Evolutionary conservation across 2,329 filamentous ascomycete species (phyloP).

Genomic region (Sporothrix luriei): DNA sequence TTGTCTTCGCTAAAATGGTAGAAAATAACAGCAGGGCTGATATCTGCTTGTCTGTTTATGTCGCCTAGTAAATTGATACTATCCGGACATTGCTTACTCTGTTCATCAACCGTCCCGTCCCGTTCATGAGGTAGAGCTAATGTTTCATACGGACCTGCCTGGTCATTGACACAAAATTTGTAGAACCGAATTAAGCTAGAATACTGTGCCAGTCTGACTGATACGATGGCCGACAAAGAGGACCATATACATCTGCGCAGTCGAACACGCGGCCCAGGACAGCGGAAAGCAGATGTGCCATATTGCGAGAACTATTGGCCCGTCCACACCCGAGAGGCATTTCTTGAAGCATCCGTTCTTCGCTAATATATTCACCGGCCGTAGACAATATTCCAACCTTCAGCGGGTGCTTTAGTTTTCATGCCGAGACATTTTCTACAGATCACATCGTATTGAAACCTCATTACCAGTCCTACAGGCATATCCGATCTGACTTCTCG

Average conservation of each 20-base stretch:
- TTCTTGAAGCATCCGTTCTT: not conserved
- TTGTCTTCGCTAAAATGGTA: not conserved
- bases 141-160: not conserved
- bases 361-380: not conserved
- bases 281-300: not conserved
- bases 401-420: not conserved
- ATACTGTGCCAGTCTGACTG: not conserved
- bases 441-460: not conserved
- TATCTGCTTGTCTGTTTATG: not conserved
- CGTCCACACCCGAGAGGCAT: not conserved
- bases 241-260: not conserved
- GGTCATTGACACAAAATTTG: not conserved
- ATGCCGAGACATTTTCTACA: not conserved
- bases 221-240: too few relatives aligned
- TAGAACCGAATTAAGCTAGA: not conserved
- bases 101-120: not conserved
- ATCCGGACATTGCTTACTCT: not conserved
- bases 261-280: not conserved
- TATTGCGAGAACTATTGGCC: not conserved
- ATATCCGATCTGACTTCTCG: not conserved
- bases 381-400: not conserved
- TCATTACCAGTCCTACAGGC: not conserved
- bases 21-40: not conserved
- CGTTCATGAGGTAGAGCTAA: not conserved
- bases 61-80: constrained; percentile 4